Conservation (phyloP, 2,329 filamentous ascomycete genomes). For the Aspergillus pseudoviridinutans region DNA sequence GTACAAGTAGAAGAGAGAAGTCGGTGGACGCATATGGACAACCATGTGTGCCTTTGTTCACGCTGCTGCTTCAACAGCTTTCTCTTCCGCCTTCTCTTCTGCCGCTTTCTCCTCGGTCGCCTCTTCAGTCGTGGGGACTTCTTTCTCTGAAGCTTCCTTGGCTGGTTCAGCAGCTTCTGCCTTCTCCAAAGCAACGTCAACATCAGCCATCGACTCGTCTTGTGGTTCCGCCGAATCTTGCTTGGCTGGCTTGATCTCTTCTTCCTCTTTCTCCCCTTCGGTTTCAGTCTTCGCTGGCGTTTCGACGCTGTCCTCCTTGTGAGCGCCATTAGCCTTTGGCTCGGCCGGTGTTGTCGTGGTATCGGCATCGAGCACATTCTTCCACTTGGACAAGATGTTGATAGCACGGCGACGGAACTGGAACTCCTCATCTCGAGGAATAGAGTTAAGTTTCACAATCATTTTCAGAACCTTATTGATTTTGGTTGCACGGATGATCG, state of each 20-base stretch:
- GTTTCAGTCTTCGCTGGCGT: slow-evolving; percentile 29
- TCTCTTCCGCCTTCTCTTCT: slow-evolving; percentile 31
- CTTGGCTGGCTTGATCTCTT: slow-evolving; percentile 29
- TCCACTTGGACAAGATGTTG: slow-evolving; percentile 82
- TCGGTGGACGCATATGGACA: not conserved
- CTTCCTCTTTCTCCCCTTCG: slow-evolving; percentile 30
- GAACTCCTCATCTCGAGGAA: slow-evolving; percentile 85
- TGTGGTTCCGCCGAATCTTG: slow-evolving; percentile 31
- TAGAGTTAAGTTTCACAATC: slow-evolving; percentile 79
- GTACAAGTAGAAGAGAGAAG: not conserved
- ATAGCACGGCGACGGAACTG: slow-evolving; percentile 82
- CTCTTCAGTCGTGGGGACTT: slow-evolving; percentile 14
- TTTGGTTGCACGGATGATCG: slow-evolving; percentile 86
- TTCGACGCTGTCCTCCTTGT: slow-evolving; percentile 34
- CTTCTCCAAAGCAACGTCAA: slow-evolving; percentile 35
- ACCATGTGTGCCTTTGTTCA: slow-evolving; percentile 10
- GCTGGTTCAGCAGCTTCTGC: slow-evolving; percentile 16
- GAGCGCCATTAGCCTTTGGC: slow-evolving; percentile 40
- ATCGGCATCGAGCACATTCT: slow-evolving; percentile 68
- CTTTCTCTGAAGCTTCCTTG: slow-evolving; percentile 23
- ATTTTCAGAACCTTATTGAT: slow-evolving; percentile 98
- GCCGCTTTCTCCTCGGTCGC: slow-evolving; percentile 33
- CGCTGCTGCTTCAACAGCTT: slow-evolving; percentile 24
- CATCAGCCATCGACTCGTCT: slow-evolving; percentile 36
- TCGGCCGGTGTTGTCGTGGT: slow-evolving; percentile 39